Evolutionary conservation across 2,329 filamentous ascomycete genomes (phyloP).

Genomic region (Keithomyces neogunnii): DNA sequence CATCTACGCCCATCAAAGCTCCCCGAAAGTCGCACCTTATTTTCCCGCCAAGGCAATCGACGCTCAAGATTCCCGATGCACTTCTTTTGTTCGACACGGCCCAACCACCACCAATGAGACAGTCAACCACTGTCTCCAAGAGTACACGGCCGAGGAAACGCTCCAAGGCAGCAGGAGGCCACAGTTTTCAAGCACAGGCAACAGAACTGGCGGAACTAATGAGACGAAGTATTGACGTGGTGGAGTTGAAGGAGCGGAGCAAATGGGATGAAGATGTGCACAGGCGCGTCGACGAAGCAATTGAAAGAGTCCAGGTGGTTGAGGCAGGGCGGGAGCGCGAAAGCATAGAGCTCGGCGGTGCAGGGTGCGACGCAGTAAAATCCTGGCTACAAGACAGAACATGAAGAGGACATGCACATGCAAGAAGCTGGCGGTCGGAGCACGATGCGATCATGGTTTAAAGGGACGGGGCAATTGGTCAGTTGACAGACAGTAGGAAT

Average conservation of each 20-base stretch:
- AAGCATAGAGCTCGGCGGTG: slow-evolving; percentile 16
- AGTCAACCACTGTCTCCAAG: not conserved
- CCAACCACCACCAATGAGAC: slow-evolving; percentile 11
- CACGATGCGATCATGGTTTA: too few species aligned
- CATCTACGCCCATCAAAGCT: slow-evolving; percentile 12
- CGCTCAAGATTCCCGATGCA: slow-evolving; percentile 39
- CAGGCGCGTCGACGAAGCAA: slow-evolving; percentile 23
- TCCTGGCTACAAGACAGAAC: slow-evolving; percentile 20
- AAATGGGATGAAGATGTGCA: slow-evolving; percentile 32
- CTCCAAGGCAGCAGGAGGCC: slow-evolving; percentile 18
- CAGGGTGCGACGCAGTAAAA: slow-evolving; percentile 17
- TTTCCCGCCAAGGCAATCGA: slow-evolving; percentile 40
- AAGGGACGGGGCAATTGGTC: too few species aligned
- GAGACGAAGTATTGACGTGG: slow-evolving; percentile 37
- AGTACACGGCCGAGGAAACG: slow-evolving; percentile 11
- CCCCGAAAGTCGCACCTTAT: slow-evolving; percentile 33
- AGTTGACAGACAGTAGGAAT: too few species aligned
- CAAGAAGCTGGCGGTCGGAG: too few species aligned
- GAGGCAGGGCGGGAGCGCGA: slow-evolving; percentile 25
- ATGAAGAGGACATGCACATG: too few species aligned
- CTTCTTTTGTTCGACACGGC: slow-evolving; percentile 38
- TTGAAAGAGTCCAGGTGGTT: slow-evolving; percentile 27
- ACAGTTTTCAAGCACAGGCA: slow-evolving; percentile 40
- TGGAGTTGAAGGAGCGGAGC: slow-evolving; percentile 34
- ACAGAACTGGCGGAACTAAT: slow-evolving; percentile 38